phyloP scores from a whole-genome alignment of 208 protist species.

The Acanthamoeba royreba region DNA sequence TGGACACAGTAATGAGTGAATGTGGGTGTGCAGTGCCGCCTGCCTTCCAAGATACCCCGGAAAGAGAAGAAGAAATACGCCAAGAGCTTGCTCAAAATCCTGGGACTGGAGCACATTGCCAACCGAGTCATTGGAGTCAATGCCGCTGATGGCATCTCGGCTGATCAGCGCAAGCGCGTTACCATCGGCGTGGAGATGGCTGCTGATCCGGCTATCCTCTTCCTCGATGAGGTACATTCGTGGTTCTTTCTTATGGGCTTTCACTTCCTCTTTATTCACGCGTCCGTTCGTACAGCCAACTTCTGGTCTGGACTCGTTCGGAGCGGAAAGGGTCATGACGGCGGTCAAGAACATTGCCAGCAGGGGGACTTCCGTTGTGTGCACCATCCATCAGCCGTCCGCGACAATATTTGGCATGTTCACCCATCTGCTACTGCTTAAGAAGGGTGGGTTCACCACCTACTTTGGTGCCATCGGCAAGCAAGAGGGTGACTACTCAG shows the following conservation, averaged over 20 bases:
- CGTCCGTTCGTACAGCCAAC: not conserved
- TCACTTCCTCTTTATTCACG: not conserved
- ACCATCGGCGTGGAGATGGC: slow-evolving; percentile 66
- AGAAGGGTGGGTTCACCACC: not conserved
- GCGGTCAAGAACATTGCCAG: not conserved
- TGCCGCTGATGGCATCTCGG: not conserved
- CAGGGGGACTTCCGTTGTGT: not conserved
- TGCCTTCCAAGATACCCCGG: not conserved
- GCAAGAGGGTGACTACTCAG: not conserved
- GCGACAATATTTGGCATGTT: not conserved
- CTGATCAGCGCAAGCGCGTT: slow-evolving; percentile 53
- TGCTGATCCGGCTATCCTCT: slow-evolving; percentile 55
- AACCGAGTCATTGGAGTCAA: not conserved
- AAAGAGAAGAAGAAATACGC: not conserved
- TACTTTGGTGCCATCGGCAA: not conserved
- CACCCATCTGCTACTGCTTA: slow-evolving; percentile 13
- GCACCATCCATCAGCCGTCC: not conserved
- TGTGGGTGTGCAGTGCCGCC: not conserved
- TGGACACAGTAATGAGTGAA: slow-evolving; percentile 20
- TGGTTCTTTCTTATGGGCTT: not conserved
- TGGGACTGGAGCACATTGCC: not conserved
- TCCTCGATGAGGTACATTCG: slow-evolving; percentile 58
- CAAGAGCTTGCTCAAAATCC: not conserved
- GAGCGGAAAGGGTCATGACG: not conserved
- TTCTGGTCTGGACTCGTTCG: not conserved